Evolutionary conservation across 495 filamentous ascomycete species (phyloP).

Genomic region (Zalerion maritima): DNA sequence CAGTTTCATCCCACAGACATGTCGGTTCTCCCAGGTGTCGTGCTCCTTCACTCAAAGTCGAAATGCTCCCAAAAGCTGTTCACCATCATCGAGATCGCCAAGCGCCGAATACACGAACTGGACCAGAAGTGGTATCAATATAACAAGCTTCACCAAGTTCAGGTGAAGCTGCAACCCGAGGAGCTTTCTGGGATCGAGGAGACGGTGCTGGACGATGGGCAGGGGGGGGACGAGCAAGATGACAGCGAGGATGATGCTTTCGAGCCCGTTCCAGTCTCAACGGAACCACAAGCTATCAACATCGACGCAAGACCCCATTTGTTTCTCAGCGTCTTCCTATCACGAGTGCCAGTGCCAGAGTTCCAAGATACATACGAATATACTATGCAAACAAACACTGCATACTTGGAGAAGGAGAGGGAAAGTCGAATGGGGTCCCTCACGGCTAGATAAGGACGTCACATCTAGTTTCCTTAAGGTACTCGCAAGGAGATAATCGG

Average conservation of each 20-base stretch:
- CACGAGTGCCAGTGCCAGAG: constrained; percentile 35
- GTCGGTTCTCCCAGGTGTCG: constrained; percentile 14
- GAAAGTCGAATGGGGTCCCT: constrained; percentile 12
- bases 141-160: constrained; percentile 27
- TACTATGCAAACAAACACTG: constrained; percentile 23
- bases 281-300: constrained; percentile 20
- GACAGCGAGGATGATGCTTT: constrained; percentile 34
- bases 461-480: too few species aligned
- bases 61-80: constrained; percentile 42
- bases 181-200: constrained; percentile 23
- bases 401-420: constrained; percentile 11
- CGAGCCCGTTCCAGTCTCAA: constrained; percentile 31
- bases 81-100: constrained; percentile 48
- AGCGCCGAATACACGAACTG: constrained; percentile 37
- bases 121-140: constrained; percentile 49
- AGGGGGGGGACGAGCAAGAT: constrained; percentile 10
- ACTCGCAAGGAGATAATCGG: too few species aligned
- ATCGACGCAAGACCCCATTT: constrained; percentile 11
- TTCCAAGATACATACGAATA: constrained; percentile 18
- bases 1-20: constrained; percentile 18
- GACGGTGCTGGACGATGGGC: constrained; percentile 13
- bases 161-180: constrained; percentile 11
- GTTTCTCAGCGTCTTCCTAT: constrained; percentile 47
- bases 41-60: constrained; percentile 38
- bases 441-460: too few species aligned